Base-by-base conservation (phyloP, 805 yeast species). In the Candida maltosa region DNA sequence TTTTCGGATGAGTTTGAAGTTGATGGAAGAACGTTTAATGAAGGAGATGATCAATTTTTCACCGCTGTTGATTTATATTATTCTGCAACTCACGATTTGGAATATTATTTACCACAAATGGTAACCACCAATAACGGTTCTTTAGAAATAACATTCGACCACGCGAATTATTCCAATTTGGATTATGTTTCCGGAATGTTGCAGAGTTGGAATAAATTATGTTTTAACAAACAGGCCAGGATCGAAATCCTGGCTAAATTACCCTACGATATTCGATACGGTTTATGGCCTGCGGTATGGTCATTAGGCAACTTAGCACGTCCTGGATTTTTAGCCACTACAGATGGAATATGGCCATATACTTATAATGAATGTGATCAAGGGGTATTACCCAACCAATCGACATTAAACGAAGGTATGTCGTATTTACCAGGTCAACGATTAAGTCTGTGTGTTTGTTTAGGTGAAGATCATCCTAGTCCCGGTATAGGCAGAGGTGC, bases 11-110 rank as follows among this genome's bases (percentile, higher is more conserved):
- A 65, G 40, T 65, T 65, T 42, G 61, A 63, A 38, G 66, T 59
- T 12, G 70, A 62, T 41, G 70, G 70, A 1, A 45, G 71, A 40
- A 64, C 70, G 1, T 65, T 65, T 35, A 63, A 64, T 41, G 65
- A 57, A 17, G 69, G 65, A 23, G 70, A 65, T 44, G 71, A 65
- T 49, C 71, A 64, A 45, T 65, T 65, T 37, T 65, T 60, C 45
- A 53, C 56, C 20, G 70, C 69, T 8, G 58, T 56, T 5, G 70
- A 65, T 38, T 37, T 65, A 27, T 54, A 65, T 39, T 65, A 65
- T 46, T 68, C 51, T 34, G 70, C 70, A 32, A 65, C 71, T 30
- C 41, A 55, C 29, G 71, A 65, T 47, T 62, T 65, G 54, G 69
- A 63, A 39, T 62, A 64, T 54, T 63, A 62, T 40, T 51, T 54